phyloP scores from a whole-genome alignment of 306 rosid genomes.

The Nissolia schottii region DNA sequence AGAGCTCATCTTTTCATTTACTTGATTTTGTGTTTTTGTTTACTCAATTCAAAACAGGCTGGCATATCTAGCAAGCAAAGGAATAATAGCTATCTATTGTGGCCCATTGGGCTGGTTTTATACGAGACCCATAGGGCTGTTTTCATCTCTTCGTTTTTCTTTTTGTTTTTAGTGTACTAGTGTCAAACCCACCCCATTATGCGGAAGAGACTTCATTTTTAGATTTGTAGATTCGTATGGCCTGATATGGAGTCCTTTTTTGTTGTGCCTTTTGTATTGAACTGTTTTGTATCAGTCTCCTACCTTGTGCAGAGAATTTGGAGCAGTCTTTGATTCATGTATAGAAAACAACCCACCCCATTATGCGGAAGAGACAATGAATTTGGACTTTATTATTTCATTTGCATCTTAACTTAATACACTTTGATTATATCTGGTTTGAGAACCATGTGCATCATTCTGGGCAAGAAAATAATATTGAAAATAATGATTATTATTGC shows the following conservation, averaged over 20 bases:
- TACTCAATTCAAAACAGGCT: too few species aligned
- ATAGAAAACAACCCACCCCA: too few species aligned
- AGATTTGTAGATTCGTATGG: too few species aligned
- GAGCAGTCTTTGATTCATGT: too few species aligned
- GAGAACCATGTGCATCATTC: not conserved
- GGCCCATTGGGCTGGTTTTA: constrained; percentile 3
- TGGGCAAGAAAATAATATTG: not conserved
- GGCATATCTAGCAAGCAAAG: too few species aligned
- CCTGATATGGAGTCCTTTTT: too few species aligned
- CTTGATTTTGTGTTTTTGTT: not conserved
- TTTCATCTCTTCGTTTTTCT: not conserved
- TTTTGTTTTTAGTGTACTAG: not conserved
- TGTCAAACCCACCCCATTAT: not conserved
- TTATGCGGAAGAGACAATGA: not conserved
- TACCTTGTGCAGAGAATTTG: too few species aligned
- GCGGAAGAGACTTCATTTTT: not conserved
- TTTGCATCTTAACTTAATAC: too few species aligned
- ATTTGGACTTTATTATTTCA: too few species aligned
- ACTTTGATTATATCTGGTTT: not conserved
- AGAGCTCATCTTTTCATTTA: not conserved
- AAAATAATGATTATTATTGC: not conserved
- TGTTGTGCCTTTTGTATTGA: too few species aligned
- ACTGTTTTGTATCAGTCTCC: too few species aligned
- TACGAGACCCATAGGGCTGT: not conserved
- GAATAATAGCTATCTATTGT: not conserved